Evolutionary conservation across 495 filamentous ascomycete species (phyloP), one percentile per base, ranked within the genome.

Genomic region (Podospora fimiseda): DNA sequence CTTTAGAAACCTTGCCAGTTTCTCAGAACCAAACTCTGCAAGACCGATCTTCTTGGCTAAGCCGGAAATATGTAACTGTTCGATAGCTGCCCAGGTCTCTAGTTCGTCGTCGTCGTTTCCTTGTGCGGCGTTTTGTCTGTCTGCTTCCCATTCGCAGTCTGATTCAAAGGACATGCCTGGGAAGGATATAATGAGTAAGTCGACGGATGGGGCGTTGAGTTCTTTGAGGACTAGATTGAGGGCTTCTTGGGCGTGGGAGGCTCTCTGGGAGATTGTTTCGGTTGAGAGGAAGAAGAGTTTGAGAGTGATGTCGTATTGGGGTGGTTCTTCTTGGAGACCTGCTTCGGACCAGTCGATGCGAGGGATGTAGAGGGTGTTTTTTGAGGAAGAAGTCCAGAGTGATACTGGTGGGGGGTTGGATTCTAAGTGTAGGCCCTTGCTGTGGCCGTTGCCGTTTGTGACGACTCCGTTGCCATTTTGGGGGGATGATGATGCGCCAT

Each of bases 101-200:
- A 80, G 60, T 60, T 84, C 80, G 46, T 84, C 89, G 24, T 87
- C 83, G 52, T 82, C 83, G 41, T 76, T 74, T 43, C 76, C 78
- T 58, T 85, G 84, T 1, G 70, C 64, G 9, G 77, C 74, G 47
- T 82, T 82, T 55, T 77, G 76, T 64, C 79, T 74, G 53, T 82
- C 85, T 21, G 86, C 85, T 43, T 86, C 80, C 66, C 80, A 89
- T 65, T 91, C 87, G 66, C 92, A 92, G 41, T 95, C 89, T 14
- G 89, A 89, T 51, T 97, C 90, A 56, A 97, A 96, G 13, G 88
- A 83, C 63, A 99, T 86, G 37, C 89, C 88, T 0, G 93, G 94
- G 63, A 96, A 96, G 2, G 89, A 94, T 14, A 92, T 82, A 57
- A 97, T 93, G 40, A 97, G 77, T 18, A 99, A 79, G 70, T 96